phyloP scores from a whole-genome alignment of 2,329 filamentous ascomycete genomes.

The Chaetomium olivaceum region DNA sequence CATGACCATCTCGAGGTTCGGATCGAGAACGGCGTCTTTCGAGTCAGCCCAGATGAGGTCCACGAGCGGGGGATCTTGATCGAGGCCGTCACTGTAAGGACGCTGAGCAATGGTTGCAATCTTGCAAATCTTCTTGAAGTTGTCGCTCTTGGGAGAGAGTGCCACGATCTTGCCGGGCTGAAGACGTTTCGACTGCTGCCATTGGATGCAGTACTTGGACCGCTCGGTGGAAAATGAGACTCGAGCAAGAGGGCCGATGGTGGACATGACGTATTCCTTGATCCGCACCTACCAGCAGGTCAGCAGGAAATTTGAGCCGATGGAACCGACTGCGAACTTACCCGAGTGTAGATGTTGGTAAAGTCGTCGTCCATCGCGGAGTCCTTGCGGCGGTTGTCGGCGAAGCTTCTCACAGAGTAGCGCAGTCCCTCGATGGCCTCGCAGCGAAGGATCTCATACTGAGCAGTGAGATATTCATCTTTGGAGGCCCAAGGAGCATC shows the following conservation, averaged over 20 bases:
- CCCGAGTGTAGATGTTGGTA: slow-evolving; percentile 70
- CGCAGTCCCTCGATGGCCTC: slow-evolving; percentile 71
- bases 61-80: slow-evolving; percentile 67
- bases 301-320: not conserved
- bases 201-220: slow-evolving; percentile 66
- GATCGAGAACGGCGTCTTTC: slow-evolving; percentile 65
- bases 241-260: slow-evolving; percentile 63
- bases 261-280: slow-evolving; percentile 63
- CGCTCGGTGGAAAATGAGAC: slow-evolving; percentile 70
- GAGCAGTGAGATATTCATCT: slow-evolving; percentile 67
- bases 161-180: slow-evolving; percentile 55
- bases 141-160: slow-evolving; percentile 55
- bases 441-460: slow-evolving; percentile 75
- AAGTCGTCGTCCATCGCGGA: slow-evolving; percentile 57
- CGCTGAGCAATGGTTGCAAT: slow-evolving; percentile 73
- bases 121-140: slow-evolving; percentile 65
- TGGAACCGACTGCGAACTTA: slow-evolving; percentile 38
- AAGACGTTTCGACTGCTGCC: slow-evolving; percentile 56
- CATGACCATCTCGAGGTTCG: slow-evolving; percentile 72
- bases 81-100: slow-evolving; percentile 59
- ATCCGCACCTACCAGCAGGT: slow-evolving; percentile 60
- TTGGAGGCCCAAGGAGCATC: slow-evolving; percentile 59
- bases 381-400: slow-evolving; percentile 34
- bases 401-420: slow-evolving; percentile 61
- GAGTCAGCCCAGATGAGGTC: slow-evolving; percentile 70